A percentile compares a stretch with the other conserved stretches of the same genome.
Evolutionary conservation across 2,329 filamentous ascomycete genomes (phyloP).

Genomic region (Xylariaceae sp.): DNA sequence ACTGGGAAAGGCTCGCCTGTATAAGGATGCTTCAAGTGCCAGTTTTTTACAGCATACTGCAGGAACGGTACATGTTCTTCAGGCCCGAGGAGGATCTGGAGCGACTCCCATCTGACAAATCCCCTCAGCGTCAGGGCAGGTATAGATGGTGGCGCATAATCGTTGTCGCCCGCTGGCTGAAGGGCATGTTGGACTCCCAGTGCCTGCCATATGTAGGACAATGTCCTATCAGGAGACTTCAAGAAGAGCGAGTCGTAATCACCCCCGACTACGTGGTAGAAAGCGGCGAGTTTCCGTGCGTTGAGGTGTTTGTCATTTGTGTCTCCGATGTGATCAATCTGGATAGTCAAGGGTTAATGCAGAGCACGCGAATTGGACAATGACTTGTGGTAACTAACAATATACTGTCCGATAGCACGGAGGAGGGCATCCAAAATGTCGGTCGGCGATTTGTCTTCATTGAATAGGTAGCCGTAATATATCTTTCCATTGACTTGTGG

Average conservation of each 20-base stretch:
- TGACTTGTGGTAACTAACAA: constrained; percentile 60
- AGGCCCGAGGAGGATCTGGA: constrained; percentile 86
- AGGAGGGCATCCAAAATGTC: constrained; percentile 71
- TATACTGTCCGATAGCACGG: constrained; percentile 70
- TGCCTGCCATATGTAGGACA: constrained; percentile 92
- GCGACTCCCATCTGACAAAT: constrained; percentile 92
- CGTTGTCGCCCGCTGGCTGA: constrained; percentile 71
- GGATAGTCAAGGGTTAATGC: constrained; percentile 28
- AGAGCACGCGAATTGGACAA: not conserved
- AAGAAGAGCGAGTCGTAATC: constrained; percentile 84
- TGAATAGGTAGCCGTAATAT: constrained; percentile 73
- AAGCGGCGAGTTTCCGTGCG: constrained; percentile 75
- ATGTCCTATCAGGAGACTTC: constrained; percentile 71
- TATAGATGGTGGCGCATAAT: constrained; percentile 77
- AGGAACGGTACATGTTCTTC: constrained; percentile 87
- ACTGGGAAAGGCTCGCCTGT: constrained; percentile 72
- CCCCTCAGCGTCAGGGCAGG: constrained; percentile 84
- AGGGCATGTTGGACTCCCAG: constrained; percentile 90
- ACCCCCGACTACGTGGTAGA: constrained; percentile 77
- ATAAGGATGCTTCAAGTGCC: constrained; percentile 75
- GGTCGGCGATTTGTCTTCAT: constrained; percentile 71
- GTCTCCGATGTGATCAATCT: constrained; percentile 67
- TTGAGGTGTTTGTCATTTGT: constrained; percentile 60
- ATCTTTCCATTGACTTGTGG: constrained; percentile 39
- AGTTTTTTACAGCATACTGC: constrained; percentile 79